phyloP scores from a whole-genome alignment of 2,329 filamentous ascomycete genomes.

The Colletotrichum gigasporum region DNA sequence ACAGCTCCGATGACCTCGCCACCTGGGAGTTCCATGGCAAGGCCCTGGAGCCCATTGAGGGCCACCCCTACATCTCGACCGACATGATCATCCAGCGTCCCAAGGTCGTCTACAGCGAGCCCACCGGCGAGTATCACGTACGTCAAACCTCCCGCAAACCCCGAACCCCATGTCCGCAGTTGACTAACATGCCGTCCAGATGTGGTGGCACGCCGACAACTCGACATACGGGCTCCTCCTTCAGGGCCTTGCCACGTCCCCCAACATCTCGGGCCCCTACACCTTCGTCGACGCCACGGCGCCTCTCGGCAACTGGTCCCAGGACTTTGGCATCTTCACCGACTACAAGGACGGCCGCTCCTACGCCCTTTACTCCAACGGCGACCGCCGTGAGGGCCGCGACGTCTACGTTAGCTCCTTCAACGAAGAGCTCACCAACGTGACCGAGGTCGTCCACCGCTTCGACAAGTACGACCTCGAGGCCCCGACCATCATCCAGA shows the following conservation, averaged over 20 bases:
- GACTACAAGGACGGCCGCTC: slow-evolving; percentile 66
- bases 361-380: slow-evolving; percentile 69
- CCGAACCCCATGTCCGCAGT: not conserved
- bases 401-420: slow-evolving; percentile 67
- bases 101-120: slow-evolving; percentile 68
- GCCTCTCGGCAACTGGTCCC: slow-evolving; percentile 70
- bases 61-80: slow-evolving; percentile 63
- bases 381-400: slow-evolving; percentile 61
- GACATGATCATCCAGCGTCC: slow-evolving; percentile 69
- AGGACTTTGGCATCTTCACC: slow-evolving; percentile 69
- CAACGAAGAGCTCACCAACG: slow-evolving; percentile 59
- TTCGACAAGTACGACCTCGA: slow-evolving; percentile 70
- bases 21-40: slow-evolving; percentile 68
- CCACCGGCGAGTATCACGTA: slow-evolving; percentile 65
- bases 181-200: slow-evolving; percentile 41
- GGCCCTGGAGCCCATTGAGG: slow-evolving; percentile 64
- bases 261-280: slow-evolving; percentile 63
- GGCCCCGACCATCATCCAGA: slow-evolving; percentile 68
- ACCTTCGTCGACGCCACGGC: slow-evolving; percentile 61
- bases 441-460: slow-evolving; percentile 61
- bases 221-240: slow-evolving; percentile 64
- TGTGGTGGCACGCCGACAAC: slow-evolving; percentile 72
- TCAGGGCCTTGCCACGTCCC: slow-evolving; percentile 64
- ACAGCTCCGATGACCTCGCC: slow-evolving; percentile 68
- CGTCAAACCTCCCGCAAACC: slow-evolving; percentile 13